Evolutionary conservation across 176 grass and related monocot genomes (phyloP), one percentile per base, ranked within the genome.

Genomic region (Raddia guianensis): DNA sequence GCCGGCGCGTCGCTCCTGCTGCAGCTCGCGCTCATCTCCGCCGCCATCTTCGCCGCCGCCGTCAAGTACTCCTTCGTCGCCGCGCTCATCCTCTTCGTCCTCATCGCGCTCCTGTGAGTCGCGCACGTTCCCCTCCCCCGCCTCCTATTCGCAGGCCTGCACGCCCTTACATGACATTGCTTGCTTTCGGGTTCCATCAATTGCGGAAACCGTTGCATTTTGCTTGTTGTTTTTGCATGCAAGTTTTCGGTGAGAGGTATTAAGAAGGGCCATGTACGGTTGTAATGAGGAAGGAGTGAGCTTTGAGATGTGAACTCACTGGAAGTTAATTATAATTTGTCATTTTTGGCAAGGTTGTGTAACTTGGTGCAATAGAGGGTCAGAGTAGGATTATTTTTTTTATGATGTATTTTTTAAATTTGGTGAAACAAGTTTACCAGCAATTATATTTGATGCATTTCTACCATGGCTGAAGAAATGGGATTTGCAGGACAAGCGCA

Each of bases 21-120:
- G 81, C 73, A 87, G 76, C 66, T 93, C 21, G 15, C 58, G 62
- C 63, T 82, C 74, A 86, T 93, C 82, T 77, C 70, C 70, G 70
- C 80, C 46, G 18, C 74, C 8, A 78, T 94, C 75, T 77, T 86
- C 73, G 60, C 73, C 45, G 87, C 87, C 8, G 87, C 83, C 11
- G 35, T 89, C 66, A 89, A 89, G 73, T 89, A 89, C 60, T 89
- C 87, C 13, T 73, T 86, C 60, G 73, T 86, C 19, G 87, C 87
- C 5, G 87, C 83, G 14, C 11, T 89, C 58, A 83, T 86, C 12
- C 83, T 89, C 13, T 86, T 86, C 78, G 33, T 89, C 83, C 87
- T 89, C 73, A 77, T 89, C 67, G 87, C 87, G 14, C 83, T 86
- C 7, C 73, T 82, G 4, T 88, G 80, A 88, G 32, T 62, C 37